Conservation (phyloP, 2,329 filamentous ascomycete species). For the Gliomastix tumulicola region DNA sequence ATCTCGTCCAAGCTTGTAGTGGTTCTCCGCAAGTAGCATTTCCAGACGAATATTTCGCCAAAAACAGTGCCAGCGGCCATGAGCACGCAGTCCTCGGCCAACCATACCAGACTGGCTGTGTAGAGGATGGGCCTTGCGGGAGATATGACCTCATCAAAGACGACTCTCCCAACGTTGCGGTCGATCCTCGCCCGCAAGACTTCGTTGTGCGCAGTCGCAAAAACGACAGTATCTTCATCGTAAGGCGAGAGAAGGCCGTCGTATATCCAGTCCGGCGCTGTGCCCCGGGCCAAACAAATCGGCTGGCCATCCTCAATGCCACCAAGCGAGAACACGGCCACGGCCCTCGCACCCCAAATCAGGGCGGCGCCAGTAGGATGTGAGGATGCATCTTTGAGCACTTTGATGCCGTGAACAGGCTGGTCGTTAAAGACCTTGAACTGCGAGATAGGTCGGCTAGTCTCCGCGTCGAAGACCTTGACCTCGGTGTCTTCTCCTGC, state of each 20-base stretch:
- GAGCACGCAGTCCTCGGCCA: conserved; percentile 52
- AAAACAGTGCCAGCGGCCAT: conserved; percentile 89
- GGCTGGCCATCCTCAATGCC: conserved; percentile 8
- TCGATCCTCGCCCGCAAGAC: conserved; percentile 45
- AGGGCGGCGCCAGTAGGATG: conserved; percentile 34
- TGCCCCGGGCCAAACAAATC: conserved; percentile 26
- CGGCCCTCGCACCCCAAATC: conserved; percentile 62
- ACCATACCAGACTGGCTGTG: conserved; percentile 67
- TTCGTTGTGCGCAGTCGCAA: conserved; percentile 86
- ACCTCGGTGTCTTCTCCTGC: conserved; percentile 55
- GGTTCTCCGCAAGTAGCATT: conserved; percentile 38
- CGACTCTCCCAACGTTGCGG: conserved; percentile 17
- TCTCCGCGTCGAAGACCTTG: conserved; percentile 39
- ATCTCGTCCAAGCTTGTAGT: conserved; percentile 25
- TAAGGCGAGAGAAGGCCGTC: conserved; percentile 51
- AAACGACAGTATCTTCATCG: conserved; percentile 36
- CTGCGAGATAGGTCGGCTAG: conserved; percentile 26
- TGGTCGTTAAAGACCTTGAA: conserved; percentile 58
- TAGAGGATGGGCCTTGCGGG: conserved; percentile 82
- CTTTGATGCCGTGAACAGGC: conserved; percentile 65
- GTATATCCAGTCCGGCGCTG: conserved; percentile 70
- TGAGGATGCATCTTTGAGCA: conserved; percentile 24
- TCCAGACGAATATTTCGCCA: conserved; percentile 90
- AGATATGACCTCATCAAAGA: conserved; percentile 45
- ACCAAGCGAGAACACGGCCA: conserved; percentile 32